Percentiles rank a stretch among this genome's conserved stretches.
phyloP scores from a whole-genome alignment of 2,329 filamentous ascomycete species.

The Monosporascus sp. region DNA sequence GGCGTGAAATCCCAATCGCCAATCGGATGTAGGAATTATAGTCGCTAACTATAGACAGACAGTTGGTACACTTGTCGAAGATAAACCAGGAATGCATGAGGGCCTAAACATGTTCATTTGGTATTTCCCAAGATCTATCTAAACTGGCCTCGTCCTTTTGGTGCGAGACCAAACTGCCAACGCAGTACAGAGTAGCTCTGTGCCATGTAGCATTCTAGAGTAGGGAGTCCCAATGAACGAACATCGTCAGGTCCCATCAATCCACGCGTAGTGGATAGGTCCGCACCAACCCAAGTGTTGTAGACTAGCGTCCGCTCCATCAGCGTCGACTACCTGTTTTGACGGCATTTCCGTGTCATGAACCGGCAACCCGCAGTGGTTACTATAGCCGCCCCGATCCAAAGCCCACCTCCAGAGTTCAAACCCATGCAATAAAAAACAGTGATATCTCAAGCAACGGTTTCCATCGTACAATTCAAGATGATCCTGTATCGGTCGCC shows the following conservation, averaged over 20 bases:
- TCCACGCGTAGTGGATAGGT: background rate
- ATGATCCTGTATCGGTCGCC: conserved; percentile 17
- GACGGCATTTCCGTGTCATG: conserved; percentile 2
- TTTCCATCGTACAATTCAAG: conserved; percentile 22
- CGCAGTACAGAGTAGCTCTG: background rate
- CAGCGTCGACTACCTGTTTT: background rate
- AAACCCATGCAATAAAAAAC: conserved; percentile 22
- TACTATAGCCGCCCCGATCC: conserved; percentile 12
- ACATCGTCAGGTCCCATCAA: background rate
- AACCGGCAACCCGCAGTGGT: conserved; percentile 8
- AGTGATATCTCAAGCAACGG: conserved; percentile 24
- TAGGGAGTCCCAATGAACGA: background rate
- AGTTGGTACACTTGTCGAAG: background rate
- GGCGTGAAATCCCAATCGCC: background rate
- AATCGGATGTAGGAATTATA: background rate
- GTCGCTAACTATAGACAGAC: background rate
- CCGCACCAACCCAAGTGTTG: background rate
- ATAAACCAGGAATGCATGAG: background rate
- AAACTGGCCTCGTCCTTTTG: background rate
- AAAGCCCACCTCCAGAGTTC: conserved; percentile 19
- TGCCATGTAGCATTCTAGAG: background rate
- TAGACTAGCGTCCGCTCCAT: background rate
- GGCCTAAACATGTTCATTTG: background rate
- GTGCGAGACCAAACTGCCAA: background rate
- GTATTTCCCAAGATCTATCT: background rate